Conservation (phyloP, 1,284 basidiomycete species). For the Apiotrichum veenhuisii region DNA sequence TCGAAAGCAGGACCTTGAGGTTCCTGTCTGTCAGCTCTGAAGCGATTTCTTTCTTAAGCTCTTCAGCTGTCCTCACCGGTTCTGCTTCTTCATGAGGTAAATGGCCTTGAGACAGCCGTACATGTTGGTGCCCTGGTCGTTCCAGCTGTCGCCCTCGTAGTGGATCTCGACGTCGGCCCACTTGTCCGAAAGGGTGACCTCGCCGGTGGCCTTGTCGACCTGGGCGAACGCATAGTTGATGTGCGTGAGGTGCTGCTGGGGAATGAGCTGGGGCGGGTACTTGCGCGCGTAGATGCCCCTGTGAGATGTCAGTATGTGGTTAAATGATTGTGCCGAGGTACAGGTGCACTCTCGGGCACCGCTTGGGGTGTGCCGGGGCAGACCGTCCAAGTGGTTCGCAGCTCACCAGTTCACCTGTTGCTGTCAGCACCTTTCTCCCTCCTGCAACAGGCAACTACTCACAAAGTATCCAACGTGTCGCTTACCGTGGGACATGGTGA, state of each 20-base stretch:
- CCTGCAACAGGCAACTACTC: conserved; percentile 4
- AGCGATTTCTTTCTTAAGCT: no score
- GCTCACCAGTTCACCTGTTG: conserved; percentile 35
- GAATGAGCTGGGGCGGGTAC: conserved; percentile 66
- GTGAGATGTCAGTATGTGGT: background rate
- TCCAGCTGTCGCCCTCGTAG: conserved; percentile 77
- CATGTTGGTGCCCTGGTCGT: conserved; percentile 72
- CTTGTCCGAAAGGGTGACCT: conserved; percentile 66
- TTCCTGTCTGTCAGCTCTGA: no score
- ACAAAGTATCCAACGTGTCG: conserved; percentile 38
- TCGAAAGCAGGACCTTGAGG: conserved; percentile 69
- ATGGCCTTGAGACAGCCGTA: conserved; percentile 87
- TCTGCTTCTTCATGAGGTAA: conserved; percentile 70
- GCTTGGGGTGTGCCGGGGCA: no score
- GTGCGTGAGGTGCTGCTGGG: conserved; percentile 65
- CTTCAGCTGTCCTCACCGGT: no score
- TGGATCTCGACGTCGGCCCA: conserved; percentile 76
- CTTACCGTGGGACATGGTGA: conserved; percentile 14
- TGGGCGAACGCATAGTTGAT: conserved; percentile 89
- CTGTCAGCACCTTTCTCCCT: background rate
- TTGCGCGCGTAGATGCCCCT: conserved; percentile 94
- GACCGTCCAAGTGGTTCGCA: background rate
- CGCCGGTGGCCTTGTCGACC: conserved; percentile 63
- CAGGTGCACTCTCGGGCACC: no score
- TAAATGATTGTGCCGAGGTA: no score